A percentile compares a stretch with the other conserved stretches of the same genome.
Evolutionary conservation across 2,329 filamentous ascomycete genomes (phyloP).

Genomic region (Trichoderma sp.): DNA sequence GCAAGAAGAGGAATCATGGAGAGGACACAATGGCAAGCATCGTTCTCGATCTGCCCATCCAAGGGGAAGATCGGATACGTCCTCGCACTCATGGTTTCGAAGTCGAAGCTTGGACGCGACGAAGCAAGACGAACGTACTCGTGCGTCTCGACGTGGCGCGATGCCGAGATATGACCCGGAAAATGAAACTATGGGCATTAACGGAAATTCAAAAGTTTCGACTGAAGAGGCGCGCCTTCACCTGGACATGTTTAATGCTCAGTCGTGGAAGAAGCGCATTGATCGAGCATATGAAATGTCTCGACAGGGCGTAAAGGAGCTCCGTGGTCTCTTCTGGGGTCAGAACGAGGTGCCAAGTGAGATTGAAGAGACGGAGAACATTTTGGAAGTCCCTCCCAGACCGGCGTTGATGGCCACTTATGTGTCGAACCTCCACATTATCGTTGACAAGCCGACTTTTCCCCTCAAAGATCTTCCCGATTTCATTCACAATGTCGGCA

Average conservation of each 20-base stretch:
- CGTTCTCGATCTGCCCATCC: slow-evolving; percentile 59
- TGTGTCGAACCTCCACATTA: slow-evolving; percentile 82
- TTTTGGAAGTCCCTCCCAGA: slow-evolving; percentile 82
- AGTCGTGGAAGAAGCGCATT: slow-evolving; percentile 91
- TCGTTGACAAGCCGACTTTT: slow-evolving; percentile 92
- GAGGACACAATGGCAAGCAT: slow-evolving; percentile 52
- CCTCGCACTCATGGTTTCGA: slow-evolving; percentile 46
- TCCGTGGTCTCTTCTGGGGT: slow-evolving; percentile 81
- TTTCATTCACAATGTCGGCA: slow-evolving; percentile 88
- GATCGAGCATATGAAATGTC: slow-evolving; percentile 73
- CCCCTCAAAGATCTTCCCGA: slow-evolving; percentile 77
- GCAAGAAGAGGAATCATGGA: slow-evolving; percentile 67
- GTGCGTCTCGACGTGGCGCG: slow-evolving; percentile 45
- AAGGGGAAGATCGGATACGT: slow-evolving; percentile 41
- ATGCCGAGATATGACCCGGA: slow-evolving; percentile 79
- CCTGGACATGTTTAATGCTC: slow-evolving; percentile 79
- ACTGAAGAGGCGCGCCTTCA: slow-evolving; percentile 75
- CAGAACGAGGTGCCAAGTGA: slow-evolving; percentile 80
- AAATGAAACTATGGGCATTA: slow-evolving; percentile 65
- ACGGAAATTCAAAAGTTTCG: slow-evolving; percentile 70
- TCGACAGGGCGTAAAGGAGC: slow-evolving; percentile 74
- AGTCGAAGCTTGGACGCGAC: slow-evolving; percentile 61
- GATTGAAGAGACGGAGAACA: slow-evolving; percentile 78
- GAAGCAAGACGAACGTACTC: slow-evolving; percentile 39
- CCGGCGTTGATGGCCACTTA: slow-evolving; percentile 80